phyloP scores from a whole-genome alignment of 2,329 filamentous ascomycete species.

The Epichloe gansuensis region DNA sequence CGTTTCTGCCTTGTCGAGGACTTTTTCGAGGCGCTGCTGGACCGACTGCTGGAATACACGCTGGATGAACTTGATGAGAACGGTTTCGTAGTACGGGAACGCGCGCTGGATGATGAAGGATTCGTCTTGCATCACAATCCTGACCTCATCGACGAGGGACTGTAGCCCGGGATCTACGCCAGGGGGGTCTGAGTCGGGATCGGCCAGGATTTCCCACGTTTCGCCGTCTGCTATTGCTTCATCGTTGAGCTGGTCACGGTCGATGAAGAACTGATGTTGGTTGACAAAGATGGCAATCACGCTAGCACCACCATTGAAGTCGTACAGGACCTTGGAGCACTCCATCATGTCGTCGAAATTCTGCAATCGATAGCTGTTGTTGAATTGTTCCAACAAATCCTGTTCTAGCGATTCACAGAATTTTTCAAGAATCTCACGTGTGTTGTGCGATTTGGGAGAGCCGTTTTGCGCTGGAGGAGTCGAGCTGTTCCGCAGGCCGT shows the following conservation, averaged over 20 bases:
- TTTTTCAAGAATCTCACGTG: slow-evolving; percentile 85
- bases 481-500: slow-evolving; percentile 39
- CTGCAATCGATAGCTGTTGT: slow-evolving; percentile 87
- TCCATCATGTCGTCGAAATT: slow-evolving; percentile 98
- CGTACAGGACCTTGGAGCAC: slow-evolving; percentile 82
- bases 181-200: slow-evolving; percentile 84
- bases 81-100: slow-evolving; percentile 92
- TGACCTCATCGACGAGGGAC: slow-evolving; percentile 85
- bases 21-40: slow-evolving; percentile 89
- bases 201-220: slow-evolving; percentile 82
- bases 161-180: slow-evolving; percentile 87
- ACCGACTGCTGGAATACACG: slow-evolving; percentile 96
- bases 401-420: slow-evolving; percentile 94
- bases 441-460: slow-evolving; percentile 44
- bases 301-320: slow-evolving; percentile 91
- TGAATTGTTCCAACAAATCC: slow-evolving; percentile 88
- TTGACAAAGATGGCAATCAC: slow-evolving; percentile 96
- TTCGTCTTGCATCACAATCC: slow-evolving; percentile 91
- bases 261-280: slow-evolving; percentile 98
- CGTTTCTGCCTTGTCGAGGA: slow-evolving; percentile 84
- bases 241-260: slow-evolving; percentile 80
- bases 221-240: slow-evolving; percentile 65
- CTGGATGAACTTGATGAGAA: slow-evolving; percentile 85
- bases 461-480: slow-evolving; percentile 32
- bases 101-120: slow-evolving; percentile 93